These are phyloP conservation scores for Carex arenaria DNA, from an alignment of 202 grass and related monocot species.

Conservation along the genomic window DNA sequence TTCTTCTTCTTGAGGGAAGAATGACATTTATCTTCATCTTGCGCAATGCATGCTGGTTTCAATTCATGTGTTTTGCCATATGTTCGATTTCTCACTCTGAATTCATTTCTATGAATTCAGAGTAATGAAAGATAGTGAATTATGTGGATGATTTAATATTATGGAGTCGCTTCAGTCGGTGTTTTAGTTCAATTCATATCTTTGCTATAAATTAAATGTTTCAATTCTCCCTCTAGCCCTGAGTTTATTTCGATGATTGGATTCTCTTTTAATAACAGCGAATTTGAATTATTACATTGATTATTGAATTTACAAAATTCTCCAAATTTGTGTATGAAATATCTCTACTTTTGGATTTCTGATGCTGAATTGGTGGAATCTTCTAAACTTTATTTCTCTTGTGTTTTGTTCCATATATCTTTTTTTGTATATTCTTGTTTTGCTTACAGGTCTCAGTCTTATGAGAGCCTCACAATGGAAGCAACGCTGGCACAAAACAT, in stretches of 20 bases:
- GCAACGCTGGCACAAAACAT: background rate
- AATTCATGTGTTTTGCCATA: background rate
- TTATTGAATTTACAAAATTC: no score
- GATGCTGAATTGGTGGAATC: background rate
- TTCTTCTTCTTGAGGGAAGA: conserved; percentile 11
- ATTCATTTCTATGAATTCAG: background rate
- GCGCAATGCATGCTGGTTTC: background rate
- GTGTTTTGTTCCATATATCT: background rate
- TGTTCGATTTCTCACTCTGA: background rate
- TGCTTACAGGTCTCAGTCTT: background rate
- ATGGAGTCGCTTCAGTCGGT: background rate
- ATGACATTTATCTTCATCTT: background rate
- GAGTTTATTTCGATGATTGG: background rate
- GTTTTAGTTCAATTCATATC: background rate
- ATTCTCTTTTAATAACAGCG: background rate
- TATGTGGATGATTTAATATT: background rate
- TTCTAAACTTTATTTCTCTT: background rate
- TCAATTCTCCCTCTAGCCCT: background rate
- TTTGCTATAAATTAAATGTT: background rate
- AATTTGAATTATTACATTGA: background rate
- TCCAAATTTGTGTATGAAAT: no score
- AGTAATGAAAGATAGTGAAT: background rate
- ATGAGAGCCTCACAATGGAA: background rate
- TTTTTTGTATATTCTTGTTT: background rate
- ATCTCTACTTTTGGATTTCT: background rate